Percentiles rank a stretch among this genome's conserved stretches.
Conservation (phyloP, 306 rosid genomes). For the Quercus rubra region DNA sequence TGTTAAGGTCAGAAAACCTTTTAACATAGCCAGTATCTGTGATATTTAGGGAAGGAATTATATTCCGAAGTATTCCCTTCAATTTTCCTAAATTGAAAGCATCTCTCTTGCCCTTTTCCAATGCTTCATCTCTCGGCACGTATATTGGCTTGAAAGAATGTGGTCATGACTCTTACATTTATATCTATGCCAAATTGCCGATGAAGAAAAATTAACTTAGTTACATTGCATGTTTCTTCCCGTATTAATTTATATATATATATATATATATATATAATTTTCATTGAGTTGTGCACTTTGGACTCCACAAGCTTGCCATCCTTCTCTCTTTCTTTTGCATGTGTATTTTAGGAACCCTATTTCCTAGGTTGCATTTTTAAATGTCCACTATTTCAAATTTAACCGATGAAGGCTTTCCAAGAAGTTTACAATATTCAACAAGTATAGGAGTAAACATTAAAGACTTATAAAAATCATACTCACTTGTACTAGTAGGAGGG, state of each 20-base stretch:
- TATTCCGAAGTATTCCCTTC: constrained; percentile 2
- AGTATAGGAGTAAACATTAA: too few relatives aligned
- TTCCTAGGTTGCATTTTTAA: too few relatives aligned
- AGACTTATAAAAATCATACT: neutral
- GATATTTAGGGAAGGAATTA: neutral
- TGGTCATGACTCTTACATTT: neutral
- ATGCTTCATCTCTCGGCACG: constrained; percentile 18
- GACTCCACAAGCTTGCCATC: too few relatives aligned
- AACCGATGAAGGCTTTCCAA: too few relatives aligned
- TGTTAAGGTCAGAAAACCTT: neutral
- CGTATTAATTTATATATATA: too few relatives aligned
- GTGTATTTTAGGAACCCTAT: too few relatives aligned
- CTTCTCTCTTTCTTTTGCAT: too few relatives aligned
- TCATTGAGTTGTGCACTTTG: too few relatives aligned
- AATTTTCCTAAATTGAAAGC: constrained; percentile 9
- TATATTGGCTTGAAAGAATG: neutral
- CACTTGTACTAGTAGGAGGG: constrained; percentile 56
- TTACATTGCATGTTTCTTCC: neutral
- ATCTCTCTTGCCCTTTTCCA: constrained; percentile 7
- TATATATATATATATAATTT: too few relatives aligned
- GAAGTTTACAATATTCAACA: too few relatives aligned
- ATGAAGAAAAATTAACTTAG: neutral
- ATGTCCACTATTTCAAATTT: too few relatives aligned
- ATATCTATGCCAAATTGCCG: neutral
- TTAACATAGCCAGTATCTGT: neutral